Evolutionary conservation across 1,139 yeast genomes (phyloP).

Genomic region (Protomyces gravidus): DNA sequence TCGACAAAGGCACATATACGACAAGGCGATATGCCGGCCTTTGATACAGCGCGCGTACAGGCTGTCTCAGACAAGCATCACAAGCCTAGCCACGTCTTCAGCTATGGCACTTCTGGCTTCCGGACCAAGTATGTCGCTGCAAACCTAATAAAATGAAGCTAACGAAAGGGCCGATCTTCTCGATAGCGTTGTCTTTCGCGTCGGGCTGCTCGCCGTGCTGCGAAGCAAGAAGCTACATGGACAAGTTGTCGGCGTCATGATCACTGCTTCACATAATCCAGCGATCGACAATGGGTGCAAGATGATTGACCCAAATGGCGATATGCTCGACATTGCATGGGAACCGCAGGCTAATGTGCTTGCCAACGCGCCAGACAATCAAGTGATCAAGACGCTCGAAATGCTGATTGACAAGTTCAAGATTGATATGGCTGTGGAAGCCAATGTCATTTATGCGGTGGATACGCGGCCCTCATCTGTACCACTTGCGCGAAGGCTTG

Average conservation of each 20-base stretch:
- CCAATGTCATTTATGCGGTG: slow-evolving; percentile 53
- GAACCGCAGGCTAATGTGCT: slow-evolving; percentile 72
- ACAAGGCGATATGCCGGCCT: too few relatives aligned
- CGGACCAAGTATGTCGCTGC: slow-evolving; percentile 51
- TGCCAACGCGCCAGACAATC: slow-evolving; percentile 59
- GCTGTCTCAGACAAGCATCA: slow-evolving; percentile 13
- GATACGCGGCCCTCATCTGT: slow-evolving; percentile 67
- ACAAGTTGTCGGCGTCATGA: slow-evolving; percentile 72
- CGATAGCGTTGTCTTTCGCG: slow-evolving; percentile 80
- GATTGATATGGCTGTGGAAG: slow-evolving; percentile 44
- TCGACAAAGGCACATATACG: not conserved
- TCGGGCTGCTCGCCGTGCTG: slow-evolving; percentile 74
- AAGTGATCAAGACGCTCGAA: slow-evolving; percentile 41
- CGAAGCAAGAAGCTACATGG: slow-evolving; percentile 70
- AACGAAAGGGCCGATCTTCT: slow-evolving; percentile 50
- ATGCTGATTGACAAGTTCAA: slow-evolving; percentile 39
- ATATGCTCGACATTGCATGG: slow-evolving; percentile 49
- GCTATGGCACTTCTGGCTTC: slow-evolving; percentile 97
- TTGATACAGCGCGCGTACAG: slow-evolving; percentile 2
- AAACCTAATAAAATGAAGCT: not conserved
- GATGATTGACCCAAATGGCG: slow-evolving; percentile 68
- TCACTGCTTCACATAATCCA: slow-evolving; percentile 96
- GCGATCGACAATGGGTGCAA: slow-evolving; percentile 96
- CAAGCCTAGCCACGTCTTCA: slow-evolving; percentile 48
- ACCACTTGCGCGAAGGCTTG: slow-evolving; percentile 56